Percentiles rank a stretch among this genome's conserved stretches.
phyloP scores from a whole-genome alignment of 176 grass and related monocot species.

The Carex scoparia region DNA sequence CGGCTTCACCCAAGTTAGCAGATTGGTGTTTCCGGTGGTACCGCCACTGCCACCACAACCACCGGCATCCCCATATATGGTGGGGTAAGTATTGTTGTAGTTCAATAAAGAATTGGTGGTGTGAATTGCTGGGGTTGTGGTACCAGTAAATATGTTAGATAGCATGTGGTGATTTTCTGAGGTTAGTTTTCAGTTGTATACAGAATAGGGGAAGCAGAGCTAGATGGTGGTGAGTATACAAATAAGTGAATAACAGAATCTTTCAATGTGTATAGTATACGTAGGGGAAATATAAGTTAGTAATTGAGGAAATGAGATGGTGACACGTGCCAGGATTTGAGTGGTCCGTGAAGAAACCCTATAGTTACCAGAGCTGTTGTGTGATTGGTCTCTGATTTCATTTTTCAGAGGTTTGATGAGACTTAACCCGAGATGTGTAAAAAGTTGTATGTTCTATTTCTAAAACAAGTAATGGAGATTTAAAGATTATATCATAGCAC shows the following conservation, averaged over 20 bases:
- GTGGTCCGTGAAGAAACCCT: not conserved
- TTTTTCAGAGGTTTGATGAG: not conserved
- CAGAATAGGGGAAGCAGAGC: not conserved
- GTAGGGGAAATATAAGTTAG: not conserved
- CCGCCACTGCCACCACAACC: not conserved
- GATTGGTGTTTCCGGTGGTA: not conserved
- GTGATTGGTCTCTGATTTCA: not conserved
- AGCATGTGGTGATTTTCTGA: slow-evolving; percentile 1
- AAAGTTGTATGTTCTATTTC: not conserved
- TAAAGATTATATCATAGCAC: not conserved
- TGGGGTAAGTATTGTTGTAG: not conserved
- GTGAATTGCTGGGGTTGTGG: slow-evolving; percentile 5
- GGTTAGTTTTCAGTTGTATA: not conserved
- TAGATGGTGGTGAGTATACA: not conserved
- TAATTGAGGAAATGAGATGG: not conserved
- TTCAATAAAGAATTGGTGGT: slow-evolving; percentile 25
- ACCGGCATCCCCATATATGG: not conserved
- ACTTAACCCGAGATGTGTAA: not conserved
- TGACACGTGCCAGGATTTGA: not conserved
- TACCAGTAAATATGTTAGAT: not conserved
- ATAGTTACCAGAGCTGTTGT: not conserved
- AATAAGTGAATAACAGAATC: not conserved
- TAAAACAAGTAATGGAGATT: not conserved
- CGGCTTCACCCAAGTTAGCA: slow-evolving; percentile 24
- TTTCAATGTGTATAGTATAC: not conserved